Evolutionary conservation across 1,139 yeast genomes (phyloP).

Genomic region (Kluyveromyces sp.): DNA sequence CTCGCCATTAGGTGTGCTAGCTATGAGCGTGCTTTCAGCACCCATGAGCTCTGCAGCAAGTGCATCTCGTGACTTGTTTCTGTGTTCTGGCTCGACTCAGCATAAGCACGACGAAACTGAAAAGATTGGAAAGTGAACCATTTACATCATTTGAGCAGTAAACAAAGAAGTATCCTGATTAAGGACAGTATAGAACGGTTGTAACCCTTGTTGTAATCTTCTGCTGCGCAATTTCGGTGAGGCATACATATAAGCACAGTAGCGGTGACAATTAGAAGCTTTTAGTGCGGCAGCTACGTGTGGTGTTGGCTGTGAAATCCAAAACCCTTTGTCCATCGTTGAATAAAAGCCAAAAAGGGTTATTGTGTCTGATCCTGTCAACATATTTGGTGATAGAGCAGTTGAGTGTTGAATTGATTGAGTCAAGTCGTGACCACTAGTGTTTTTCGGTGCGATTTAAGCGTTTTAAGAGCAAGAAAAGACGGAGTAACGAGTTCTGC

Average conservation of each 20-base stretch:
- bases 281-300: not conserved
- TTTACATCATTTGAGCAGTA: not conserved
- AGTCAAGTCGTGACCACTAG: not conserved
- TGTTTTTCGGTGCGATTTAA: not conserved
- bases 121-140: not conserved
- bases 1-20: no score
- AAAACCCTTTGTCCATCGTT: not conserved
- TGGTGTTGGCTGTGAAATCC: not conserved
- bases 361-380: not conserved
- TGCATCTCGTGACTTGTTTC: not conserved
- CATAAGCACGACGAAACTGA: not conserved
- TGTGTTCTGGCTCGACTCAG: no score
- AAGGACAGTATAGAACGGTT: not conserved
- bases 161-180: not conserved
- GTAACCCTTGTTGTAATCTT: not conserved
- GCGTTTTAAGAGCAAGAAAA: no score
- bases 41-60: no score
- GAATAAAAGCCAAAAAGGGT: not conserved
- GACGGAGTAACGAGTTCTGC: no score
- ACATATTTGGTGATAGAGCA: not conserved
- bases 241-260: not conserved
- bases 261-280: not conserved
- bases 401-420: no score
- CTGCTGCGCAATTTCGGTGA: not conserved
- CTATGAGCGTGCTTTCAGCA: no score